phyloP scores from a whole-genome alignment of 495 filamentous ascomycete genomes.

The Lasiosphaeria miniovina region DNA sequence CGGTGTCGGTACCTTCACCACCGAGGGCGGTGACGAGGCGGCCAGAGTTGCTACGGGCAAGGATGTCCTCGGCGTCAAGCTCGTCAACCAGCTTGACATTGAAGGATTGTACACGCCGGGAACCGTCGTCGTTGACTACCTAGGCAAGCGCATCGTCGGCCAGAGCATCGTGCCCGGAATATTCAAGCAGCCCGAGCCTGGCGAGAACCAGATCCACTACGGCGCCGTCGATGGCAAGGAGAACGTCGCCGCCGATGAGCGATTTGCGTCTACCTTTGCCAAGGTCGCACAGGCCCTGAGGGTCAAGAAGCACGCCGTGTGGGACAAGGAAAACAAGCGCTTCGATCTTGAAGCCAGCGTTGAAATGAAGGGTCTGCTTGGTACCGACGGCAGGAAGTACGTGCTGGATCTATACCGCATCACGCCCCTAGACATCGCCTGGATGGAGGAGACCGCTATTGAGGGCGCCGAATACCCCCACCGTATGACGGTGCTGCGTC shows the following conservation, averaged over 20 bases:
- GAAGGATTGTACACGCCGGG: conserved; percentile 90
- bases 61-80: conserved; percentile 88
- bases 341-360: conserved; percentile 94
- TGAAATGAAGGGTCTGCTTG: conserved; percentile 94
- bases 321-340: conserved; percentile 91
- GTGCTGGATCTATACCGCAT: conserved; percentile 94
- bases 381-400: conserved; percentile 97
- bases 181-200: conserved; percentile 96
- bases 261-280: conserved; percentile 80
- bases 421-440: conserved; percentile 84
- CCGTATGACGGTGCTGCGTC: conserved; percentile 86
- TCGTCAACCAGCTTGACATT: conserved; percentile 96
- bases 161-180: conserved; percentile 99
- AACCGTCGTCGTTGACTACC: conserved; percentile 94
- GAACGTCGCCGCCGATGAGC: conserved; percentile 81
- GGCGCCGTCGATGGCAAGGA: conserved; percentile 98
- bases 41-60: conserved; percentile 95
- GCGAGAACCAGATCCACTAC: conserved; percentile 98
- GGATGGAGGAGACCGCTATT: conserved; percentile 67
- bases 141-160: conserved; percentile 94
- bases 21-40: conserved; percentile 95
- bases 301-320: conserved; percentile 93
- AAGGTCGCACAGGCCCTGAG: conserved; percentile 82
- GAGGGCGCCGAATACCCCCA: conserved; percentile 74
- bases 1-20: conserved; percentile 94